These are phyloP conservation scores for Penicillium sp. DNA, from an alignment of 2,329 filamentous ascomycete species.

Conservation along the genomic window DNA sequence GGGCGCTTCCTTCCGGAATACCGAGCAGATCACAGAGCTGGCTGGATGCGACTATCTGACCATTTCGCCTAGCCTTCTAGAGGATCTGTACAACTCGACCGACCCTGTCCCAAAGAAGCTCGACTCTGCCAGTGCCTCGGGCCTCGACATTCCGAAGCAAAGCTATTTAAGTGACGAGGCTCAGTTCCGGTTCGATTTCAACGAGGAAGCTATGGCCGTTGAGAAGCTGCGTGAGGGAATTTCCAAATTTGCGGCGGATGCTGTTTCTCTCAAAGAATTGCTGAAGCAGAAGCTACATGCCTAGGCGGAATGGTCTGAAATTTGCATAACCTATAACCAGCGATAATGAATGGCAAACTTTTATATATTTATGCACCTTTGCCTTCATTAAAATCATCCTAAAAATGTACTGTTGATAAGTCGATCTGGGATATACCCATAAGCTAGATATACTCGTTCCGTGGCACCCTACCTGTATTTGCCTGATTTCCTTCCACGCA, in stretches of 20 bases:
- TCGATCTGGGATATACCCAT: too few relatives aligned
- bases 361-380: too few relatives aligned
- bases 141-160: conserved; percentile 75
- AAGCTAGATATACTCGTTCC: too few relatives aligned
- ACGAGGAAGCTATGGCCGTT: conserved; percentile 98
- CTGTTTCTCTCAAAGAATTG: conserved; percentile 66
- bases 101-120: conserved; percentile 87
- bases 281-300: too few relatives aligned
- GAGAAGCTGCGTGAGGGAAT: conserved; percentile 99
- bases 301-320: too few relatives aligned
- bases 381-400: too few relatives aligned
- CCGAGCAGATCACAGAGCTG: conserved; percentile 93
- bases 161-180: conserved; percentile 83
- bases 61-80: conserved; percentile 92
- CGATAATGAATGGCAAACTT: too few relatives aligned
- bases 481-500: too few relatives aligned
- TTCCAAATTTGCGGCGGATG: conserved; percentile 97
- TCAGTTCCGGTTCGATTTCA: conserved; percentile 95
- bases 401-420: too few relatives aligned
- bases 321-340: too few relatives aligned
- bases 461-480: too few relatives aligned
- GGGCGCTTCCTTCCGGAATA: conserved; percentile 96
- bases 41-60: conserved; percentile 98
- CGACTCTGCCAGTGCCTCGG: conserved; percentile 55
- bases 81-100: conserved; percentile 80